Conservation (phyloP, 2,329 filamentous ascomycete species). For the Penicillium palitans region DNA sequence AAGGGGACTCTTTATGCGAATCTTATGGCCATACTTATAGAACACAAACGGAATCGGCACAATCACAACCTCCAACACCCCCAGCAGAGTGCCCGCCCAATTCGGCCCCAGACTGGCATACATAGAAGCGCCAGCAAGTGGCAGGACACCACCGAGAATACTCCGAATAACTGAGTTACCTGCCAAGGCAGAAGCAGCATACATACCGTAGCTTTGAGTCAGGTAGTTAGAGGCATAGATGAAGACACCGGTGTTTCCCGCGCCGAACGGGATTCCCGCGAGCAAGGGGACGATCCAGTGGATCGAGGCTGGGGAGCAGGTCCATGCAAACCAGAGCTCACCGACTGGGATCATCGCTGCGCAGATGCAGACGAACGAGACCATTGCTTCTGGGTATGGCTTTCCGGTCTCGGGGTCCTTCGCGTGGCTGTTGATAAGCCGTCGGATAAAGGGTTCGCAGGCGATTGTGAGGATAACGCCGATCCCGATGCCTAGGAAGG, state of each 20-base stretch:
- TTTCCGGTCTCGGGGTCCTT: conserved; percentile 74
- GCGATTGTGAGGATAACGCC: conserved; percentile 55
- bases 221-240: conserved; percentile 82
- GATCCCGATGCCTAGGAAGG: conserved; percentile 72
- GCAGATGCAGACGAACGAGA: conserved; percentile 75
- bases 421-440: conserved; percentile 73
- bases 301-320: conserved; percentile 71
- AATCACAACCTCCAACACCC: conserved; percentile 68
- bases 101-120: conserved; percentile 69
- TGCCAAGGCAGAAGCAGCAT: conserved; percentile 76
- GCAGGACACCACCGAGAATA: conserved; percentile 73
- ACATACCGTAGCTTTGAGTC: conserved; percentile 75
- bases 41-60: conserved; percentile 81
- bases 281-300: conserved; percentile 80
- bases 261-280: conserved; percentile 76
- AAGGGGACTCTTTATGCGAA: conserved; percentile 56
- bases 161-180: conserved; percentile 75
- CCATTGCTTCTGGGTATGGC: conserved; percentile 74
- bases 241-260: conserved; percentile 74
- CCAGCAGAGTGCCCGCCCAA: conserved; percentile 77
- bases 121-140: conserved; percentile 72
- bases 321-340: conserved; percentile 87
- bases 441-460: conserved; percentile 68
- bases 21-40: conserved; percentile 61
- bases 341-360: conserved; percentile 72